phyloP scores from a whole-genome alignment of 345 rosid species.

The Iberis pinnata region DNA sequence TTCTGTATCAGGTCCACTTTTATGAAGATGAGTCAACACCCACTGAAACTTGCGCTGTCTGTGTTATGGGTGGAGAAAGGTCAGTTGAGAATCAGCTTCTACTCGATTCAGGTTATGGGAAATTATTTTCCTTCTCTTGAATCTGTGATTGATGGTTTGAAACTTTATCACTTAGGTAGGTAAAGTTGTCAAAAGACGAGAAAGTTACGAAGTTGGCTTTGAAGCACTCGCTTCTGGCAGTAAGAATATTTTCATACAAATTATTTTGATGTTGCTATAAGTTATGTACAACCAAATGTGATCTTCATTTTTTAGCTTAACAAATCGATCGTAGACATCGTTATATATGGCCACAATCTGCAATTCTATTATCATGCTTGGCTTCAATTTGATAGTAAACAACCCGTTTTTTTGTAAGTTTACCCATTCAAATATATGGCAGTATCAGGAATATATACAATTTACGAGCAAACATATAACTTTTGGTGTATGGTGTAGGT shows the following conservation, averaged over 20 bases:
- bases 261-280: not conserved
- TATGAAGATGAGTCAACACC: too few relatives aligned
- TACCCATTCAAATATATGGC: slow-evolving; percentile 14
- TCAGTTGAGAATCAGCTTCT: too few relatives aligned
- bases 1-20: too few relatives aligned
- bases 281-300: slow-evolving; percentile 7
- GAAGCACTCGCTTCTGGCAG: slow-evolving; percentile 97
- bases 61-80: too few relatives aligned
- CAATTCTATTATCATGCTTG: slow-evolving; percentile 76
- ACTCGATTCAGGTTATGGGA: too few relatives aligned
- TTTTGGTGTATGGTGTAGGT: slow-evolving; percentile 54
- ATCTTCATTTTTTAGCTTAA: slow-evolving; percentile 23
- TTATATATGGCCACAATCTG: slow-evolving; percentile 90
- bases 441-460: slow-evolving; percentile 1
- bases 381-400: slow-evolving; percentile 77
- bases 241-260: slow-evolving; percentile 32
- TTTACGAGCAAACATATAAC: slow-evolving; percentile 15
- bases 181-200: slow-evolving; percentile 76
- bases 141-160: too few relatives aligned
- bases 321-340: slow-evolving; percentile 96
- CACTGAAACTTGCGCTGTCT: too few relatives aligned
- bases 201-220: slow-evolving; percentile 82
- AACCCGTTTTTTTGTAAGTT: slow-evolving; percentile 81
- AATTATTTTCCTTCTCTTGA: too few relatives aligned
- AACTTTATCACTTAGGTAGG: slow-evolving; percentile 52